phyloP scores from a whole-genome alignment of 306 rosid genomes.

The Pyrus pyrifolia region DNA sequence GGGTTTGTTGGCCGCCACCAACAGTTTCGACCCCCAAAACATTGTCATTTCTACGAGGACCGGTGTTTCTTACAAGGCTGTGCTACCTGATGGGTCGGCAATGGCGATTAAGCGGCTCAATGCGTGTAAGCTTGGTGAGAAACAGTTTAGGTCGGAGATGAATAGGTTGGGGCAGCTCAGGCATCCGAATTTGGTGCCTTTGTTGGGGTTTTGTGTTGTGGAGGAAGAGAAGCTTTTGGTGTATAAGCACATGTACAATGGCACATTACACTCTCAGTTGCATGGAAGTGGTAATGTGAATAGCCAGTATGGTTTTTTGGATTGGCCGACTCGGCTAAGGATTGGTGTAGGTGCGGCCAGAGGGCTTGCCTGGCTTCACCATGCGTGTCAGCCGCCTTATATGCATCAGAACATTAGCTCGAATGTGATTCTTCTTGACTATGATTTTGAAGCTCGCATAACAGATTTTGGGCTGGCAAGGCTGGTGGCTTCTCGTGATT shows the following conservation, averaged over 20 bases:
- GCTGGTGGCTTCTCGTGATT: constrained; percentile 37
- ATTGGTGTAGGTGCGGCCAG: constrained; percentile 51
- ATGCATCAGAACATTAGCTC: constrained; percentile 53
- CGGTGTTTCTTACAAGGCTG: constrained; percentile 50
- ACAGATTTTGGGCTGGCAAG: constrained; percentile 46
- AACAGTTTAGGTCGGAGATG: constrained; percentile 46
- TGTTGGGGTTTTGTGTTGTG: constrained; percentile 46
- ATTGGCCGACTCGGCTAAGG: constrained; percentile 49
- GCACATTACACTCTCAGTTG: constrained; percentile 40
- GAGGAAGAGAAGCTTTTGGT: constrained; percentile 59
- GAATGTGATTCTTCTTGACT: constrained; percentile 44
- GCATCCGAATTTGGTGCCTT: constrained; percentile 55
- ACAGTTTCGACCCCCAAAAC: constrained; percentile 30
- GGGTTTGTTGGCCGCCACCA: constrained; percentile 39
- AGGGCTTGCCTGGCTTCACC: constrained; percentile 63
- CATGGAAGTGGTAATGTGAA: constrained; percentile 33
- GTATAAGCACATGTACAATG: constrained; percentile 58
- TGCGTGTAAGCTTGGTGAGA: constrained; percentile 40
- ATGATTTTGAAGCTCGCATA: constrained; percentile 52
- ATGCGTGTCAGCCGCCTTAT: constrained; percentile 44
- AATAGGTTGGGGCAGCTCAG: constrained; percentile 47
- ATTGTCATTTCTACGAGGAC: constrained; percentile 40
- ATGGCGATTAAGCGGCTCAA: constrained; percentile 40
- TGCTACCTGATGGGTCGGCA: constrained; percentile 51
- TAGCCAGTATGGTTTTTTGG: constrained; percentile 44